Conservation (phyloP, 768 basidiomycete genomes). For the Tylopilus sp. region DNA sequence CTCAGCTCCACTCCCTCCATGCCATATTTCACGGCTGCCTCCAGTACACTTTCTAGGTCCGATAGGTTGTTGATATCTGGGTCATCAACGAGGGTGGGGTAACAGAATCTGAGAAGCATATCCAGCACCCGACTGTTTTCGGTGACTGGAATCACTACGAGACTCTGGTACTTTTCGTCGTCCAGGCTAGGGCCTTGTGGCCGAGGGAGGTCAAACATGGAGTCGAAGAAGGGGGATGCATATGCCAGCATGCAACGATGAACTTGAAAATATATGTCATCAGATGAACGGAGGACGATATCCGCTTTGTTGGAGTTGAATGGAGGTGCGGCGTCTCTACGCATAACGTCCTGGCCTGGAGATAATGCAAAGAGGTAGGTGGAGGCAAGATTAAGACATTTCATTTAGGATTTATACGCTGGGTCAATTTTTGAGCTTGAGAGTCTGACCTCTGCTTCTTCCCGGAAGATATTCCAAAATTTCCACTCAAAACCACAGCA, state of each 20-base stretch:
- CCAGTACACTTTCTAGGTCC: slow-evolving; percentile 24
- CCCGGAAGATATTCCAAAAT: neutral
- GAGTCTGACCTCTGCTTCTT: neutral
- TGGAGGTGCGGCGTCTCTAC: slow-evolving; percentile 29
- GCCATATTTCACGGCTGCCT: slow-evolving; percentile 29
- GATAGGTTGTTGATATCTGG: slow-evolving; percentile 15
- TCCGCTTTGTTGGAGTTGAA: slow-evolving; percentile 49
- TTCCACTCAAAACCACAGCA: neutral
- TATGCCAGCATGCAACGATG: slow-evolving; percentile 25
- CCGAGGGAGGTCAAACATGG: slow-evolving; percentile 32
- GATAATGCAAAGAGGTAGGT: neutral
- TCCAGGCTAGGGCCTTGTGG: slow-evolving; percentile 4
- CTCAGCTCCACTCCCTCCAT: slow-evolving; percentile 27
- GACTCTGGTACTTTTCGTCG: slow-evolving; percentile 10
- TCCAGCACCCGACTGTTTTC: slow-evolving; percentile 29
- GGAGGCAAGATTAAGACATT: neutral
- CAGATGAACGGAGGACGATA: slow-evolving; percentile 50
- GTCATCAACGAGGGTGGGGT: slow-evolving; percentile 28
- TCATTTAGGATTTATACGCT: slow-evolving; percentile 12
- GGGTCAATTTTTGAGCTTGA: neutral
- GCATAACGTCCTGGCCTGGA: slow-evolving; percentile 12
- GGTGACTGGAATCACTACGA: slow-evolving; percentile 24
- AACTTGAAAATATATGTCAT: slow-evolving; percentile 29
- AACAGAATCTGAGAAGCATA: slow-evolving; percentile 34
- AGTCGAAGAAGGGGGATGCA: slow-evolving; percentile 30